Conservation (phyloP, 179 eudicot species). For the Heliamphora pulchella region DNA sequence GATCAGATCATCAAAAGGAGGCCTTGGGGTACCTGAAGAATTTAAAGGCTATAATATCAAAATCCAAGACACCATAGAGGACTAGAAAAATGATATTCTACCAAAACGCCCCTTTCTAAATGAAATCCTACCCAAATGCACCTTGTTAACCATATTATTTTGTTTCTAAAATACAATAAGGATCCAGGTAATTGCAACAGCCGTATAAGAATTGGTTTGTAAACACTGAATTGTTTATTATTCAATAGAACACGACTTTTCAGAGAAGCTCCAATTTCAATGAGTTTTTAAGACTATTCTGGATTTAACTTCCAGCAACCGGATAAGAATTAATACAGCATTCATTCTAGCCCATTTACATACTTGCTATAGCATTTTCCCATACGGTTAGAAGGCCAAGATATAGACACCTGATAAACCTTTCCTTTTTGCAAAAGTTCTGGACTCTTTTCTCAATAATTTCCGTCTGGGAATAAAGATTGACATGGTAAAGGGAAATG, state of each 20-base stretch:
- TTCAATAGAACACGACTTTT: background rate
- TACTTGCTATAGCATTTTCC: background rate
- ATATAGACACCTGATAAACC: background rate
- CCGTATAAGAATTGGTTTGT: no score
- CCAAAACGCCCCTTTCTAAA: no score
- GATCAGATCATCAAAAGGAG: constrained; percentile 87
- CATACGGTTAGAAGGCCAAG: background rate
- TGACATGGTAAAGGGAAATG: background rate
- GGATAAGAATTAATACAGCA: background rate
- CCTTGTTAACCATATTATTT: background rate
- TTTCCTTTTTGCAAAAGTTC: background rate
- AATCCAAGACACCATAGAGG: background rate
- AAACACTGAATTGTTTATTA: background rate
- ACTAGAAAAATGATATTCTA: background rate
- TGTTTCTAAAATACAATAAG: no score
- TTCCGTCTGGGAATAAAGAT: background rate
- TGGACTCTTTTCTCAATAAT: background rate
- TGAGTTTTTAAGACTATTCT: no score
- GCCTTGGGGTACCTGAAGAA: constrained; percentile 72
- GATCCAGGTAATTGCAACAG: background rate
- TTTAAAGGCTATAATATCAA: background rate
- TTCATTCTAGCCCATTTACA: background rate
- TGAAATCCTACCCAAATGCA: background rate
- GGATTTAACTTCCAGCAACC: background rate
- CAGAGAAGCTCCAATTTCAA: background rate